Evolutionary conservation across 2,329 filamentous ascomycete genomes (phyloP).

Genomic region (Grosmannia serpens): DNA sequence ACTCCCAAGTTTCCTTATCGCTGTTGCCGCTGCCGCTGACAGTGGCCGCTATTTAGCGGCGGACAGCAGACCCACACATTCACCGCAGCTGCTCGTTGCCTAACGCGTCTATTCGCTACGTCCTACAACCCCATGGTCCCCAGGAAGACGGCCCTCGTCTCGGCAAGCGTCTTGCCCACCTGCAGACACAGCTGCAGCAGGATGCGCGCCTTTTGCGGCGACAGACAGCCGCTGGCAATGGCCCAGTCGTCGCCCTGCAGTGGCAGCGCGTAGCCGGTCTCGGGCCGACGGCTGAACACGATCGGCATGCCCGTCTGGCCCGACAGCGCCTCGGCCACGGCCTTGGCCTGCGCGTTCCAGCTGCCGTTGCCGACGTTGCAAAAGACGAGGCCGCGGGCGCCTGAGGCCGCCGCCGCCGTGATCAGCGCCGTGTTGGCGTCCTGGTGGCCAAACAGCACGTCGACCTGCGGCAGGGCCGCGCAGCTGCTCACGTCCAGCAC

Average conservation of each 20-base stretch:
- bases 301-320: slow-evolving; percentile 35
- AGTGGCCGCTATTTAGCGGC: not conserved
- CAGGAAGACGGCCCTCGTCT: not conserved
- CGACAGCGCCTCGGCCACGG: slow-evolving; percentile 31
- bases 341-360: slow-evolving; percentile 26
- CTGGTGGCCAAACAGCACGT: slow-evolving; percentile 44
- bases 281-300: slow-evolving; percentile 32
- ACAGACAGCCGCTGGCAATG: slow-evolving; percentile 21
- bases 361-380: slow-evolving; percentile 44
- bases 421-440: slow-evolving; percentile 37
- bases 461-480: slow-evolving; percentile 36
- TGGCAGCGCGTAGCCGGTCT: slow-evolving; percentile 25
- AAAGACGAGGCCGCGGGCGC: slow-evolving; percentile 42
- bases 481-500: slow-evolving; percentile 27
- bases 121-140: not conserved
- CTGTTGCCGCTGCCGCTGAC: too few relatives aligned
- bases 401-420: slow-evolving; percentile 32
- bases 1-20: too few relatives aligned
- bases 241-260: slow-evolving; percentile 26
- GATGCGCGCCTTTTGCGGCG: slow-evolving; percentile 43
- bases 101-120: not conserved
- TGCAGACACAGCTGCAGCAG: slow-evolving; percentile 28
- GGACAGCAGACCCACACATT: not conserved
- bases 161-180: not conserved
- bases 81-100: not conserved